These are phyloP conservation scores for Curvularia sp. DNA, from an alignment of 2,329 filamentous ascomycete genomes.

Conservation along the genomic window DNA sequence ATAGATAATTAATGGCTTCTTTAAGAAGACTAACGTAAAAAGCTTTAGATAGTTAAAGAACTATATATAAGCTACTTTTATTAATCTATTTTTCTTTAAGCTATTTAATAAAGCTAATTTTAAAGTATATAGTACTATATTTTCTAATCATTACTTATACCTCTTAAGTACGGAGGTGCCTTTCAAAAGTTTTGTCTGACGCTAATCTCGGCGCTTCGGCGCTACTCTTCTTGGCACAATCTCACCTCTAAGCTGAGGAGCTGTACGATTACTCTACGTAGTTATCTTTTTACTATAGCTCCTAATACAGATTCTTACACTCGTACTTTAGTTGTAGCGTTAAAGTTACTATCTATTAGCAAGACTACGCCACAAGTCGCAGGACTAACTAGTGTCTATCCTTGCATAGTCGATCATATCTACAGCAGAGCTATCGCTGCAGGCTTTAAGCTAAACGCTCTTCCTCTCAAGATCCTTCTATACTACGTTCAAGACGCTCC, in stretches of 20 bases:
- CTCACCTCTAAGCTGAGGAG: too few species aligned
- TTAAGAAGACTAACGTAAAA: too few species aligned
- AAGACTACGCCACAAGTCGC: background rate
- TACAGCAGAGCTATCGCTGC: background rate
- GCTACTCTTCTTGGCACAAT: background rate
- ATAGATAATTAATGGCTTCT: too few species aligned
- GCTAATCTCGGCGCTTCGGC: background rate
- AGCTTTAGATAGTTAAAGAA: too few species aligned
- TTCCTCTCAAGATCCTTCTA: too few species aligned
- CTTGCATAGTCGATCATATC: background rate
- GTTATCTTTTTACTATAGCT: slow-evolving; percentile 3
- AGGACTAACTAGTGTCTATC: background rate
- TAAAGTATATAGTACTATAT: too few species aligned
- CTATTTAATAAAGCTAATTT: too few species aligned
- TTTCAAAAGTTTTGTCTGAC: background rate
- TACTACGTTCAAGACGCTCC: too few species aligned
- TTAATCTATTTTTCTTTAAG: too few species aligned
- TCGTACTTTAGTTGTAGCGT: background rate
- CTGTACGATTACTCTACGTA: background rate
- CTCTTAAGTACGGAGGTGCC: background rate
- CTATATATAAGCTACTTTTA: too few species aligned
- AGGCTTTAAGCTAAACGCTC: too few species aligned
- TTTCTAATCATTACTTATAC: too few species aligned
- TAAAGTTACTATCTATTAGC: background rate
- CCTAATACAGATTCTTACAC: slow-evolving; percentile 1